These are phyloP conservation scores for Penicillium coprophilum DNA, from an alignment of 495 filamentous ascomycete genomes.

Conservation along the genomic window DNA sequence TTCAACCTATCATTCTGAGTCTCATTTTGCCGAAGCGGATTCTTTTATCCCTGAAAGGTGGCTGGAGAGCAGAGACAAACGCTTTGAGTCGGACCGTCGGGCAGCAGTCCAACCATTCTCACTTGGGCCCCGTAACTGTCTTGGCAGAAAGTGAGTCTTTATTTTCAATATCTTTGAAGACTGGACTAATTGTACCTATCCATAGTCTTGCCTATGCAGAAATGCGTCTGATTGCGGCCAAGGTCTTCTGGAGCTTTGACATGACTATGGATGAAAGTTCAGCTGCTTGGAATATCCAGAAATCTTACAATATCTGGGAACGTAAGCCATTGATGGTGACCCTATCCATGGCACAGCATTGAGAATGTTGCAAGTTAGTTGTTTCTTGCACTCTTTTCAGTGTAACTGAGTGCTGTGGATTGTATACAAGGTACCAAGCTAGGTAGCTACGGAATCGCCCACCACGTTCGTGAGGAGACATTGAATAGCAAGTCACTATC, in stretches of 20 bases:
- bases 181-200: background rate
- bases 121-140: slow-evolving; percentile 40
- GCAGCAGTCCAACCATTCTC: slow-evolving; percentile 37
- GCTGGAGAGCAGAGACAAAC: slow-evolving; percentile 26
- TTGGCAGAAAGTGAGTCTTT: slow-evolving; percentile 35
- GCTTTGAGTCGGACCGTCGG: slow-evolving; percentile 26
- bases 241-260: slow-evolving; percentile 55
- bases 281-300: slow-evolving; percentile 40
- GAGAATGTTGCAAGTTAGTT: background rate
- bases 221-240: slow-evolving; percentile 51
- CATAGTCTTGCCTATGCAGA: slow-evolving; percentile 51
- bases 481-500: background rate
- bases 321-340: slow-evolving; percentile 35
- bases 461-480: background rate
- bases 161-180: background rate
- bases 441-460: background rate
- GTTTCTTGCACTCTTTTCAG: background rate
- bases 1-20: slow-evolving; percentile 15
- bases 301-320: slow-evolving; percentile 35
- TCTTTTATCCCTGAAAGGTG: slow-evolving; percentile 44
- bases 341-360: slow-evolving; percentile 1
- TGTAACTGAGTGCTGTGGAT: background rate
- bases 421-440: background rate
- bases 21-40: slow-evolving; percentile 24
- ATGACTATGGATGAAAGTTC: slow-evolving; percentile 37